Base-by-base conservation (phyloP, 441 rosid genomes). In the Manihot esculenta region DNA sequence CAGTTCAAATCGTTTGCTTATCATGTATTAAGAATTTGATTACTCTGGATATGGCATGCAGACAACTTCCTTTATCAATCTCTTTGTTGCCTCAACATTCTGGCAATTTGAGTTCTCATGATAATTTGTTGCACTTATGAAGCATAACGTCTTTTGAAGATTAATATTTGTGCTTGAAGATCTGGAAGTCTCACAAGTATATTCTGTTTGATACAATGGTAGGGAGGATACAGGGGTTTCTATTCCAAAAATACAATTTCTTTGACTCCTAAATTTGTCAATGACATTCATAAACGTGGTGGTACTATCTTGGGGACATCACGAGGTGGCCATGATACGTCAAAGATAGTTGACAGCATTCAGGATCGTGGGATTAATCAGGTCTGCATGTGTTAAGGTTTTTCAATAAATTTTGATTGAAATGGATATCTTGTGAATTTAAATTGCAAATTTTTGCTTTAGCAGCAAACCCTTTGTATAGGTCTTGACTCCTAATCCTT, bases 141-240 rank as follows among this genome's bases (percentile, higher is more conserved):
- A 53, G 61, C 65, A 18, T 47, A 47, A 15, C 15, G 38, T 27
- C 26, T 38, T 26, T 42, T n/a, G 10, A 18, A 65, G 20, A 8
- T 26, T 58, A 27, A 14, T 10, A 20, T 30, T 8, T 55, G 21
- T 20, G 8, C 15, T 66, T 54, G 12, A 7, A 17, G 18, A 63
- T 62, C 49, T 64, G 17, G 27, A 62, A 33, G 23, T 50, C 58
- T 54, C 58, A 58, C 33, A 9, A 11, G 33, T 44, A 57, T 49
- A 18, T 59, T 68, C 64, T 66, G 18, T 23, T 63, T 24, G 24
- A 38, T 71, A 12, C 18, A 14, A 23, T 44, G 76, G 72, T 82
- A 91, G 97, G 92, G 97, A 67, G 97, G 95, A 55, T 91, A 89
- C 77, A 83, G 80, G 35, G 97, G 97, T 44, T 91, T 91, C 81